These are phyloP conservation scores for Rutstroemia sp. DNA, from an alignment of 2,329 filamentous ascomycete genomes.

Conservation along the genomic window DNA sequence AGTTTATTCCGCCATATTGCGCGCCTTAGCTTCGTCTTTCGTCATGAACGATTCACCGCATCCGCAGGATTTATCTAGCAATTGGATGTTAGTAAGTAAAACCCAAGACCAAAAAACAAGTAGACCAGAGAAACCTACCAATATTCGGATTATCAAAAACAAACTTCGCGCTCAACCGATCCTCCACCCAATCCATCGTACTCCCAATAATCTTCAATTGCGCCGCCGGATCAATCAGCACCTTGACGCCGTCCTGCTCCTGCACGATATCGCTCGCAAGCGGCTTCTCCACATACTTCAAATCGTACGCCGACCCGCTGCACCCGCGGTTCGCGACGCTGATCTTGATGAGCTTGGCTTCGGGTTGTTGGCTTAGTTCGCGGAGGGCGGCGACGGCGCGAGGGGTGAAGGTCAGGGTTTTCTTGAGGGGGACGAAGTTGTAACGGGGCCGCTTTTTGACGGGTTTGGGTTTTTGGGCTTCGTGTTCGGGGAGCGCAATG, in stretches of 20 bases:
- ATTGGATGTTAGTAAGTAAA: not conserved
- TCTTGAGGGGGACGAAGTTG: constrained; percentile 76
- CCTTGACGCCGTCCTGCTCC: constrained; percentile 92
- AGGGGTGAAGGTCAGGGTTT: constrained; percentile 79
- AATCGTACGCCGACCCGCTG: constrained; percentile 84
- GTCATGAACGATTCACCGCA: constrained; percentile 97
- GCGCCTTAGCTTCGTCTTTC: constrained; percentile 7
- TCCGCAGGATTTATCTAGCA: constrained; percentile 83
- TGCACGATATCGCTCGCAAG: constrained; percentile 85
- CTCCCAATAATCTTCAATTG: constrained; percentile 96
- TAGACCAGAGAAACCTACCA: constrained; percentile 55
- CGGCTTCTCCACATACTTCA: constrained; percentile 92
- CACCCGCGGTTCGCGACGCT: constrained; percentile 92
- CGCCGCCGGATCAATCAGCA: constrained; percentile 94
- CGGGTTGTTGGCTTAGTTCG: constrained; percentile 70
- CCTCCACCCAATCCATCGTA: constrained; percentile 98
- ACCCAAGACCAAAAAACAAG: not conserved
- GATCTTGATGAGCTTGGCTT: constrained; percentile 88
- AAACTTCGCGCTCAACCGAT: constrained; percentile 87
- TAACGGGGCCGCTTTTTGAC: constrained; percentile 45
- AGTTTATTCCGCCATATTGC: not conserved
- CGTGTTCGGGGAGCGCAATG: constrained; percentile 50
- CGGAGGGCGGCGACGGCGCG: constrained; percentile 73
- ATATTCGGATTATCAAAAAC: constrained; percentile 97
- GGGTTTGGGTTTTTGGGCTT: constrained; percentile 60